Evolutionary conservation across 768 basidiomycete genomes (phyloP).

Genomic region (Leccinum rimulosum): DNA sequence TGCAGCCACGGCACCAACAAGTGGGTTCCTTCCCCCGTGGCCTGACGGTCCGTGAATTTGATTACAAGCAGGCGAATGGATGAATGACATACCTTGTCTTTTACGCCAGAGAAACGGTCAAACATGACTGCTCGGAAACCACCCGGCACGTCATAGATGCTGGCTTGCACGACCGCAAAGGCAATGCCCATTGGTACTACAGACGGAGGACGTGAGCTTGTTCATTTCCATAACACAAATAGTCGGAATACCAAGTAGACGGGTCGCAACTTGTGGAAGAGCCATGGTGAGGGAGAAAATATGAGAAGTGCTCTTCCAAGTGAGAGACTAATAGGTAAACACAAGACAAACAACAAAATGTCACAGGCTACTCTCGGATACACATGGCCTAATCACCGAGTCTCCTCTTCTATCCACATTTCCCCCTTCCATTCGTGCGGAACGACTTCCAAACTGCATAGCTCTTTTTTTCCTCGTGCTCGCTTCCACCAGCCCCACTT

Average conservation of each 20-base stretch:
- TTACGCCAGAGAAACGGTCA: slow-evolving; percentile 92
- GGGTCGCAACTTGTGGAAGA: slow-evolving; percentile 45
- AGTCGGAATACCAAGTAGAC: slow-evolving; percentile 45
- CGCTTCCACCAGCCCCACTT: slow-evolving; percentile 74
- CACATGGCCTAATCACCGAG: slow-evolving; percentile 20
- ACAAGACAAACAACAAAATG: slow-evolving; percentile 22
- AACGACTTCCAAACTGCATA: slow-evolving; percentile 95
- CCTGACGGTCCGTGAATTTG: slow-evolving; percentile 42
- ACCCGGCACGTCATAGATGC: slow-evolving; percentile 76
- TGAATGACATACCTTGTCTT: slow-evolving; percentile 56
- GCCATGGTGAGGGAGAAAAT: slow-evolving; percentile 39
- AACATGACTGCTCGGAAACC: slow-evolving; percentile 97
- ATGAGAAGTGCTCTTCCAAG: background rate
- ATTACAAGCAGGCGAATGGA: background rate
- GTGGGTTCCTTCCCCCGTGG: slow-evolving; percentile 91
- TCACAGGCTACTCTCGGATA: background rate
- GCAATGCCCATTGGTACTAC: slow-evolving; percentile 40
- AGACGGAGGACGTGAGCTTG: slow-evolving; percentile 9
- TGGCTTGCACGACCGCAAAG: slow-evolving; percentile 45
- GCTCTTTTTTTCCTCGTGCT: slow-evolving; percentile 83
- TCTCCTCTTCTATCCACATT: slow-evolving; percentile 54
- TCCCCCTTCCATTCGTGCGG: slow-evolving; percentile 75
- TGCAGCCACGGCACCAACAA: slow-evolving; percentile 95
- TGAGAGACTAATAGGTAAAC: slow-evolving; percentile 18
- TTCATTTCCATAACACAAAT: background rate